Base-by-base conservation (phyloP, 148 eudicot species). In the Nepenthes mirabilis region DNA sequence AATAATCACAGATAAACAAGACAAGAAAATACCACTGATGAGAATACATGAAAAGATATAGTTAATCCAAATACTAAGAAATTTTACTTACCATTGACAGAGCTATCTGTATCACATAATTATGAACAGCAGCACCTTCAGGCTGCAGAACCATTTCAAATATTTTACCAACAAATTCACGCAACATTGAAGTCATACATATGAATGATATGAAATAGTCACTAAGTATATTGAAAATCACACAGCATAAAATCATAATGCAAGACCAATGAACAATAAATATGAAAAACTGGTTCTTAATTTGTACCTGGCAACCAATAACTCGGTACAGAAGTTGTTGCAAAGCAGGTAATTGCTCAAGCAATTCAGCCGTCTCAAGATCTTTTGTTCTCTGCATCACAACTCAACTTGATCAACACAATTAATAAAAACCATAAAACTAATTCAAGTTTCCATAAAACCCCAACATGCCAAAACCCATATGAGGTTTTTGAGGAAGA, bases 51-150 rank as follows among this genome's bases (percentile, higher is more conserved):
- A n/a, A n/a, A 11, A 49, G 13, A 11, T 49, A 49, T 5, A n/a
- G 13, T n/a, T 1, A 40, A 40, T 3, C 45, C 45, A 40, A 49
- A 5, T 40, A 36, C 59, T 43, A 35, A 52, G 2, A 36, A 66
- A 52, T 6, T 55, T 43, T 23, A 59, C 81, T 75, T 69, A 94
- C 99, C 90, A 94, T 72, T 49, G 93, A 84, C 66, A 94, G 86
- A 52, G 99, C 99, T 58, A 81, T 58, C 57, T 86, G 99, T 69
- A 94, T 94, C 62, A 94, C 81, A 70, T 77, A 83, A 75, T 89
- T 89, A 61, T 89, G 86, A 61, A 81, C 68, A 36, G 91, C 79
- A 64, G 99, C 99, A 72, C 97, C 99, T 79, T 94, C 91, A 65
- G 99, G 97, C 99, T 94, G 95, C 84, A 86, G 49, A 63, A 65